A percentile compares a stretch with the other conserved stretches of the same genome.
phyloP scores from a whole-genome alignment of 2,329 filamentous ascomycete genomes.

The Claviceps lovelessii region DNA sequence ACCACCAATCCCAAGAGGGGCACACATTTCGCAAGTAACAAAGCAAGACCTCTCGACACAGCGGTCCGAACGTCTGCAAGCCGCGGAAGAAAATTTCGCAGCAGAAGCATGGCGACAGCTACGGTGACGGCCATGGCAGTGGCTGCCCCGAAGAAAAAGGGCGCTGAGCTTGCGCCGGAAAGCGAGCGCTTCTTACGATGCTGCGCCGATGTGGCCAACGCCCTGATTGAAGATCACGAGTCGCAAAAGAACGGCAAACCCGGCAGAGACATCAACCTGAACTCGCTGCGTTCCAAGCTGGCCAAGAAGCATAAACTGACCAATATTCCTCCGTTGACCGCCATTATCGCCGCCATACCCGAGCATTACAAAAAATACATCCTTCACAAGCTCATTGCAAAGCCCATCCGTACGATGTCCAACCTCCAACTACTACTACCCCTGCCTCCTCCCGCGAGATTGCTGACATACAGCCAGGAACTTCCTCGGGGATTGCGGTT shows the following conservation, averaged over 20 bases:
- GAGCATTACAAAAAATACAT: slow-evolving; percentile 99
- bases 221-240: slow-evolving; percentile 89
- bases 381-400: slow-evolving; percentile 86
- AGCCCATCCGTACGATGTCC: slow-evolving; percentile 61
- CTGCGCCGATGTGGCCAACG: slow-evolving; percentile 89
- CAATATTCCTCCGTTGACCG: slow-evolving; percentile 80
- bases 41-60: not conserved
- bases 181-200: slow-evolving; percentile 89
- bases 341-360: slow-evolving; percentile 96
- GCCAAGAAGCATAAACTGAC: slow-evolving; percentile 85
- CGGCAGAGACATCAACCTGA: slow-evolving; percentile 83
- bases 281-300: slow-evolving; percentile 70
- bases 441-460: not conserved
- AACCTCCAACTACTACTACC: no score
- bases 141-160: slow-evolving; percentile 57
- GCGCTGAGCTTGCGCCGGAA: slow-evolving; percentile 68
- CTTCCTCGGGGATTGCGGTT: slow-evolving; percentile 91
- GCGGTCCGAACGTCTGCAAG: not conserved
- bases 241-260: slow-evolving; percentile 59
- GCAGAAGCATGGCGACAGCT: slow-evolving; percentile 24
- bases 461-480: slow-evolving; percentile 38
- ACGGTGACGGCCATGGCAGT: slow-evolving; percentile 51
- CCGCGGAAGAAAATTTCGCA: not conserved
- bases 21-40: not conserved
- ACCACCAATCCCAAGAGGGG: not conserved